phyloP scores from a whole-genome alignment of 2,329 filamentous ascomycete genomes.

The Phaeosphaeriaceae sp. region DNA sequence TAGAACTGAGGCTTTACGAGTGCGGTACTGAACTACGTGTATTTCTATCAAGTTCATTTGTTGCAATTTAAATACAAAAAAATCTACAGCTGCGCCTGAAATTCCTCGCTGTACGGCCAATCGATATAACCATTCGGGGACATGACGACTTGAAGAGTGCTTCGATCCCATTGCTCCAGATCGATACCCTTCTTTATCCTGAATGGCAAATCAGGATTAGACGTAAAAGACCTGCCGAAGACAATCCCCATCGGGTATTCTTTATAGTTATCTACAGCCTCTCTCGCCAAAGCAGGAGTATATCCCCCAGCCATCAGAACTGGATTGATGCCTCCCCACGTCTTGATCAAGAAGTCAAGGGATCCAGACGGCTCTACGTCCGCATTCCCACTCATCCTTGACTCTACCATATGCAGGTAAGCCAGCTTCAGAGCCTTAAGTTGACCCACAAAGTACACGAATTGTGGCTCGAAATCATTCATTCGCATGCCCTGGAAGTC shows the following conservation, averaged over 20 bases:
- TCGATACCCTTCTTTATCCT: slow-evolving; percentile 52
- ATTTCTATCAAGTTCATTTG: too few relatives aligned
- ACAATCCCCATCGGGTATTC: too few relatives aligned
- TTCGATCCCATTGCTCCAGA: slow-evolving; percentile 54
- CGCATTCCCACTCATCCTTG: too few relatives aligned
- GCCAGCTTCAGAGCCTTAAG: slow-evolving; percentile 62
- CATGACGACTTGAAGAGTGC: slow-evolving; percentile 52
- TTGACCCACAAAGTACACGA: slow-evolving; percentile 66
- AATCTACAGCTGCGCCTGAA: too few relatives aligned
- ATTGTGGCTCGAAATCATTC: slow-evolving; percentile 61
- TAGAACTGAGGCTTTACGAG: too few relatives aligned
- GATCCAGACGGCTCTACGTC: slow-evolving; percentile 28
- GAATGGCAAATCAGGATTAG: slow-evolving; percentile 57
- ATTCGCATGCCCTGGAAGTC: slow-evolving; percentile 69
- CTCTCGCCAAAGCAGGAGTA: slow-evolving; percentile 46
- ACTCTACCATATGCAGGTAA: slow-evolving; percentile 59
- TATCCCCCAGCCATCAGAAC: slow-evolving; percentile 53
- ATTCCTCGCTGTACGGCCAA: slow-evolving; percentile 40
- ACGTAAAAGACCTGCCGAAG: slow-evolving; percentile 59
- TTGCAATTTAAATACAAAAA: too few relatives aligned
- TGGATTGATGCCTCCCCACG: slow-evolving; percentile 34
- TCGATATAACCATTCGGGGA: slow-evolving; percentile 50
- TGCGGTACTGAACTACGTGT: too few relatives aligned
- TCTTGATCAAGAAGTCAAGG: slow-evolving; percentile 33
- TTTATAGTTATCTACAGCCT: slow-evolving; percentile 47